Evolutionary conservation across 2,329 filamentous ascomycete genomes (phyloP).

Genomic region (Trichoderma koningiopsis): DNA sequence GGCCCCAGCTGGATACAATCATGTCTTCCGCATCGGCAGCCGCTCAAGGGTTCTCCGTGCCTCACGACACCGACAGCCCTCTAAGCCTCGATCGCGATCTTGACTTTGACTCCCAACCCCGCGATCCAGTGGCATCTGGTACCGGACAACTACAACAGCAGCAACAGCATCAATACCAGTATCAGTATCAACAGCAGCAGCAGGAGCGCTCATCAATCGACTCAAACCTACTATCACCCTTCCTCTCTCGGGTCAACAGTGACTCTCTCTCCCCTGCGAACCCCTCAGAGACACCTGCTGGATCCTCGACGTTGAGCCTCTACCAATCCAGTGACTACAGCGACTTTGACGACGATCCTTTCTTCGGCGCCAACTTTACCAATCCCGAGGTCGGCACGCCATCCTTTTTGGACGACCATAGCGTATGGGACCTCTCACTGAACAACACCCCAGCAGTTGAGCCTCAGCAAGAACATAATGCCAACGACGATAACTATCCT

Average conservation of each 20-base stretch:
- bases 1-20: conserved; percentile 31
- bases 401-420: conserved; percentile 47
- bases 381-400: conserved; percentile 46
- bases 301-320: conserved; percentile 51
- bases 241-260: conserved; percentile 45
- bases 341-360: conserved; percentile 52
- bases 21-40: conserved; percentile 51
- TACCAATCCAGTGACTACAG: conserved; percentile 55
- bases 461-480: conserved; percentile 23
- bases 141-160: conserved; percentile 1
- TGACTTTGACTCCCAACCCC: conserved; percentile 39
- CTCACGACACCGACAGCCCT: conserved; percentile 38
- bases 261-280: conserved; percentile 38
- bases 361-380: conserved; percentile 54
- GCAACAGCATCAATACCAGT: background rate
- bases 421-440: conserved; percentile 22
- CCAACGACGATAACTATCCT: conserved; percentile 42
- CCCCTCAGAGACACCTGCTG: conserved; percentile 51
- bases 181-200: background rate
- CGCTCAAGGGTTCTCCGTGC: conserved; percentile 45
- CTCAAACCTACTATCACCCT: conserved; percentile 47
- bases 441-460: conserved; percentile 19
- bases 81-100: conserved; percentile 38
- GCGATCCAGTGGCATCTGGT: conserved; percentile 35
- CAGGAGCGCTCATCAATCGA: conserved; percentile 39